A percentile compares a stretch with the other conserved stretches of the same genome.
These are phyloP conservation scores for Carallia pectinifolia DNA, from an alignment of 345 rosid species.

Conservation along the genomic window DNA sequence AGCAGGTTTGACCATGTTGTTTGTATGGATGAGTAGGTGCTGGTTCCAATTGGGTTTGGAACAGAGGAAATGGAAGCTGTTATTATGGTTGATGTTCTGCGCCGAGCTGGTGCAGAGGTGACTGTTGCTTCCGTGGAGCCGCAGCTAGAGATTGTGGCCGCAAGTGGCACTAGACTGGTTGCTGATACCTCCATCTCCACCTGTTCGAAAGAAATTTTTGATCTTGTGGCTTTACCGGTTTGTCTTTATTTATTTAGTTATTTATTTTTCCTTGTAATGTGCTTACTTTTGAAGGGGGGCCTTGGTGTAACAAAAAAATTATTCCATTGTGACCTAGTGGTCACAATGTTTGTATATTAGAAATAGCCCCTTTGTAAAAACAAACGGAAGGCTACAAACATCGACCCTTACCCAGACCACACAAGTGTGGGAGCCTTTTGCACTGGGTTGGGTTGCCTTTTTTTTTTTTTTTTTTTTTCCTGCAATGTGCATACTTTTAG, in stretches of 20 bases:
- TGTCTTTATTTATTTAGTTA: conserved; percentile 24
- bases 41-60: conserved; percentile 85
- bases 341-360: too few relatives aligned
- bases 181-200: conserved; percentile 71
- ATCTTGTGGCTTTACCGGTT: conserved; percentile 91
- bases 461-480: neutral
- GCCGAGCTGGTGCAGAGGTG: conserved; percentile 92
- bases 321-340: too few relatives aligned
- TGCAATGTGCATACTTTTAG: neutral
- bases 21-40: conserved; percentile 48
- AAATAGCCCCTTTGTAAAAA: too few relatives aligned
- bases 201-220: conserved; percentile 61
- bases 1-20: neutral
- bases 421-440: too few relatives aligned
- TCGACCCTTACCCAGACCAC: too few relatives aligned
- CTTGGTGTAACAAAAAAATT: too few relatives aligned
- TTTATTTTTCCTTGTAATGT: neutral
- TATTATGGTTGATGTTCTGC: conserved; percentile 63
- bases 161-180: conserved; percentile 64
- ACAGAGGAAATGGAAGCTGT: conserved; percentile 97
- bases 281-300: neutral
- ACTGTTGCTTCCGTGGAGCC: conserved; percentile 84
- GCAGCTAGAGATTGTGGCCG: conserved; percentile 74
- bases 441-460: neutral
- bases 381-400: too few relatives aligned